Evolutionary conservation across 768 basidiomycete genomes (phyloP).

Genomic region (Coprinopsis marcescibilis): DNA sequence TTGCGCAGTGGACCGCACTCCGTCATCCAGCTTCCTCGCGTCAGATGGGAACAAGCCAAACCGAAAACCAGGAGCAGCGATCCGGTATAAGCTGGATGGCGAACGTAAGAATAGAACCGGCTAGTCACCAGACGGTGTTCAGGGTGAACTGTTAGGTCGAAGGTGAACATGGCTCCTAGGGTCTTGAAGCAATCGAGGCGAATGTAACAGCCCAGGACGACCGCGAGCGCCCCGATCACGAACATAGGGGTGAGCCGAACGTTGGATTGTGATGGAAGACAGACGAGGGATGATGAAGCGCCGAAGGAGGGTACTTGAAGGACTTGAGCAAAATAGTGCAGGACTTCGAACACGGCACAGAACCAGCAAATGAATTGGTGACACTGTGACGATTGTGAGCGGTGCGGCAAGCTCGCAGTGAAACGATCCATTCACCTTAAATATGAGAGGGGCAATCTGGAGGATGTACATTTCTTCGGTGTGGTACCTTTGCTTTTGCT

Average conservation of each 20-base stretch:
- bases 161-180: constrained; percentile 52
- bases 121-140: constrained; percentile 44
- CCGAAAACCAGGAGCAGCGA: constrained; percentile 44
- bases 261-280: constrained; percentile 22
- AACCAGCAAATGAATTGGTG: constrained; percentile 46
- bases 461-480: constrained; percentile 46
- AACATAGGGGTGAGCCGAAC: constrained; percentile 37
- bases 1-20: constrained; percentile 34
- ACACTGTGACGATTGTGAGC: constrained; percentile 25
- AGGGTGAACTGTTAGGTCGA: constrained; percentile 51
- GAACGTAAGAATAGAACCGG: constrained; percentile 46
- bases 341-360: constrained; percentile 44
- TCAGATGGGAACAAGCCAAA: constrained; percentile 39
- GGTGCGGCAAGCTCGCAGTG: background rate
- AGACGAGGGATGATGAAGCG: constrained; percentile 26
- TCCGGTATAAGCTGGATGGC: constrained; percentile 54
- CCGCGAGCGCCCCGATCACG: constrained; percentile 37
- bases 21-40: constrained; percentile 40
- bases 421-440: constrained; percentile 48
- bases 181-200: constrained; percentile 49
- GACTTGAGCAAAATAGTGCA: constrained; percentile 32
- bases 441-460: constrained; percentile 50
- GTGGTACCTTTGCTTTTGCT: constrained; percentile 44
- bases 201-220: constrained; percentile 39
- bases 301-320: constrained; percentile 27